A percentile compares a stretch with the other conserved stretches of the same genome.
Conservation (phyloP, 2,329 filamentous ascomycete species). For the Paradendryphiella salina region DNA sequence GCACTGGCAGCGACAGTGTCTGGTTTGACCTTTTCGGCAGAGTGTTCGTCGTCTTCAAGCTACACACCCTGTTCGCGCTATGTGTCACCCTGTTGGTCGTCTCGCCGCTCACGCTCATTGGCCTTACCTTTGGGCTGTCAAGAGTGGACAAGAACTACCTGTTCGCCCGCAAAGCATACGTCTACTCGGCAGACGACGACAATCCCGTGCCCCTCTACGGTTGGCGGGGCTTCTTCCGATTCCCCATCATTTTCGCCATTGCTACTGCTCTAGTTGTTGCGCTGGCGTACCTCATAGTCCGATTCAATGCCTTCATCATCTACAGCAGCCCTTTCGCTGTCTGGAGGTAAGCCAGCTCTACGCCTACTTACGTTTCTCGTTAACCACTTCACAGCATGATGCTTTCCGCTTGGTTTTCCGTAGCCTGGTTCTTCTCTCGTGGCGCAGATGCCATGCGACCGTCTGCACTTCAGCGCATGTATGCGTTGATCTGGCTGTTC, state of each 20-base stretch:
- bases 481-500: slow-evolving; percentile 84
- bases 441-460: slow-evolving; percentile 79
- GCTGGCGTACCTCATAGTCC: slow-evolving; percentile 73
- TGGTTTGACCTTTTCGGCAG: slow-evolving; percentile 94
- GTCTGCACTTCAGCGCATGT: slow-evolving; percentile 81
- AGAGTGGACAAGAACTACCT: slow-evolving; percentile 84
- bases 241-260: slow-evolving; percentile 72
- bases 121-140: slow-evolving; percentile 69
- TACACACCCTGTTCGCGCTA: slow-evolving; percentile 85
- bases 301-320: slow-evolving; percentile 86
- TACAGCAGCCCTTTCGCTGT: slow-evolving; percentile 87
- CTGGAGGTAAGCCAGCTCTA: slow-evolving; percentile 58
- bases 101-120: slow-evolving; percentile 71
- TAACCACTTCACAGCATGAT: slow-evolving; percentile 64
- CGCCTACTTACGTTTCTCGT: neutral
- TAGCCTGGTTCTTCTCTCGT: slow-evolving; percentile 80
- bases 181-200: slow-evolving; percentile 62
- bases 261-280: slow-evolving; percentile 71
- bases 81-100: slow-evolving; percentile 81
- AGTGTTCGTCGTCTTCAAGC: slow-evolving; percentile 74
- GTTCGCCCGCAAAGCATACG: slow-evolving; percentile 68
- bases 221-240: slow-evolving; percentile 80
- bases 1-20: slow-evolving; percentile 69
- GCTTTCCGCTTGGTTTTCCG: slow-evolving; percentile 75
- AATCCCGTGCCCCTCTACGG: slow-evolving; percentile 69